Conservation (phyloP, 202 grass and related monocot species). For the Tripidium arundinaceum region DNA sequence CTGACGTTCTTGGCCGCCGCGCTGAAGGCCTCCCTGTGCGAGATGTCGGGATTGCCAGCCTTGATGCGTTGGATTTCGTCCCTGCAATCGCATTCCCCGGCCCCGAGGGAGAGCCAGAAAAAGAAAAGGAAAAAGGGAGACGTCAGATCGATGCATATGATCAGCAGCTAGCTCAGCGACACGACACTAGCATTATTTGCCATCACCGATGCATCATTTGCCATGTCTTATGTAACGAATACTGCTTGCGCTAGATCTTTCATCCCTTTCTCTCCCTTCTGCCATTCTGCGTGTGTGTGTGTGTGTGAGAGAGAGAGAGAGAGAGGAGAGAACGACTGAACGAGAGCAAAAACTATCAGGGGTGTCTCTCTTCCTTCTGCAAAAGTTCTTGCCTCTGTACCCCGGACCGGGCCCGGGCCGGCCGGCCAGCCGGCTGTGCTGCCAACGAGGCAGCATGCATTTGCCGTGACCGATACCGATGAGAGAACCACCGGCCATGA, state of each 20-base stretch:
- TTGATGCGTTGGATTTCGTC: constrained; percentile 99
- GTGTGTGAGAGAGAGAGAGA: background rate
- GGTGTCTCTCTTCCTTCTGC: constrained; percentile 20
- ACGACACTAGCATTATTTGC: constrained; percentile 31
- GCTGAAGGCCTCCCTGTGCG: constrained; percentile 99
- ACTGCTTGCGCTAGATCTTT: background rate
- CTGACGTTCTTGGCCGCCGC: constrained; percentile 99
- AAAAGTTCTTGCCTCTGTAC: constrained; percentile 30
- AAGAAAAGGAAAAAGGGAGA: constrained; percentile 24
- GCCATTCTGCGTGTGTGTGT: background rate
- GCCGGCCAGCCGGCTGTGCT: background rate
- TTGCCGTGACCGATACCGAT: constrained; percentile 10
- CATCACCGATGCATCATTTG: constrained; percentile 60
- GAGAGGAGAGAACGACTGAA: background rate
- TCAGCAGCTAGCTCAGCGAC: background rate
- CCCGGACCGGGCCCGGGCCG: constrained; percentile 3
- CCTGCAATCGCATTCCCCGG: constrained; percentile 57
- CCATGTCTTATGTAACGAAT: constrained; percentile 3
- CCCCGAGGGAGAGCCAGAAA: constrained; percentile 24
- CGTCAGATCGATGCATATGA: constrained; percentile 34
- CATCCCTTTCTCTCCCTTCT: background rate
- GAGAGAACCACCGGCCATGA: background rate
- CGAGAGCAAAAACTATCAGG: constrained; percentile 2
- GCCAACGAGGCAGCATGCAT: constrained; percentile 24
- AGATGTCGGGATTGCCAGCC: constrained; percentile 99